Percentiles rank a stretch among this genome's conserved stretches.
Evolutionary conservation across 2,329 filamentous ascomycete genomes (phyloP).

Genomic region (Aspergillus oerlinghausenensis): DNA sequence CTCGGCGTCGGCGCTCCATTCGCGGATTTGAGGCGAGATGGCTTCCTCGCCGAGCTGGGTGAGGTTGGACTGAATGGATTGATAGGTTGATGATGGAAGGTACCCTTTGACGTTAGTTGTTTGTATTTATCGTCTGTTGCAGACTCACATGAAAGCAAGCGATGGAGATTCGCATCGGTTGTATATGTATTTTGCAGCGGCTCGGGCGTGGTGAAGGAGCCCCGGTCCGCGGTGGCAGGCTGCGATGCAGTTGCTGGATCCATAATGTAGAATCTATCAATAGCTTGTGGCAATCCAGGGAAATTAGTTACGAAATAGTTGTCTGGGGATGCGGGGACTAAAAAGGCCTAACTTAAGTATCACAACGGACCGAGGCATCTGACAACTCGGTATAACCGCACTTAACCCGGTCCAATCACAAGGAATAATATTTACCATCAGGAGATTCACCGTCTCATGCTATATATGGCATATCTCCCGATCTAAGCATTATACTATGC

Average conservation of each 20-base stretch:
- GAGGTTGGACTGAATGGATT: constrained; percentile 41
- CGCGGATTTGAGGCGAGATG: constrained; percentile 24
- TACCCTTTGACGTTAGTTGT: constrained; percentile 11
- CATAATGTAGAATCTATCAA: background rate
- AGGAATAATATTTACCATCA: background rate
- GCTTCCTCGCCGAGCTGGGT: constrained; percentile 27
- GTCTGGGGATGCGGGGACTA: background rate
- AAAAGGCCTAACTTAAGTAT: background rate
- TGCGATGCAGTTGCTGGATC: background rate
- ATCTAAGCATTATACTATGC: background rate
- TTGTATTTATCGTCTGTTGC: background rate
- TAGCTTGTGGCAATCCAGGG: background rate
- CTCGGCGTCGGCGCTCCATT: constrained; percentile 56
- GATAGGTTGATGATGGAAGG: constrained; percentile 52
- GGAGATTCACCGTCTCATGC: too few species aligned
- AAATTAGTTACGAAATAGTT: background rate
- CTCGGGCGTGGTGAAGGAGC: constrained; percentile 55
- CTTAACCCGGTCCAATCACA: background rate
- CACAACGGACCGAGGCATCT: background rate
- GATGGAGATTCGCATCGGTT: constrained; percentile 51
- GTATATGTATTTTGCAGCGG: constrained; percentile 54
- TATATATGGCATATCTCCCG: background rate
- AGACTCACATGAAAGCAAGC: constrained; percentile 48
- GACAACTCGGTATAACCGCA: background rate
- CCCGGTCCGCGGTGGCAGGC: constrained; percentile 36